Conservation (phyloP, 2,329 filamentous ascomycete species). For the Phymatotrichopsis omnivora region DNA sequence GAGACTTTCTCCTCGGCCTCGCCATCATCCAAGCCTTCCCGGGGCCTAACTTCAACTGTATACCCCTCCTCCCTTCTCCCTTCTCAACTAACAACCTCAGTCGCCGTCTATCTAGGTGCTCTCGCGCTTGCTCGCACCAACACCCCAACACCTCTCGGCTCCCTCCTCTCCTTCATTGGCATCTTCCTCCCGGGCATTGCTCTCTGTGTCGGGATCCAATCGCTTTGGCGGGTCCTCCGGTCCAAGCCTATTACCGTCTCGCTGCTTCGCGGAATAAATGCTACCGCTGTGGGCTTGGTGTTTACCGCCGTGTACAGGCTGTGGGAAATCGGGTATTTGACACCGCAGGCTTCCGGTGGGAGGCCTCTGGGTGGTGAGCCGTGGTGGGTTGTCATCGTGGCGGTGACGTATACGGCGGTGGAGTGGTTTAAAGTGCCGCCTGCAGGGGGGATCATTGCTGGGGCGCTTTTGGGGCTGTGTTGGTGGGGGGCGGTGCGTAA, state of each 20-base stretch:
- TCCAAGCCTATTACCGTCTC: constrained; percentile 41
- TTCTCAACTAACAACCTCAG: constrained; percentile 32
- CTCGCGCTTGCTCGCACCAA: constrained; percentile 32
- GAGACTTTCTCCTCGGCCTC: constrained; percentile 63
- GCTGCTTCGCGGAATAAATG: constrained; percentile 48
- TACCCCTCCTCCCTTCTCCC: constrained; percentile 43
- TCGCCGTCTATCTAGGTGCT: constrained; percentile 49
- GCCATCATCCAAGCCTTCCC: constrained; percentile 63
- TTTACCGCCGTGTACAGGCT: constrained; percentile 55
- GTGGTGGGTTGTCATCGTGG: constrained; percentile 54
- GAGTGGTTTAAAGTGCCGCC: constrained; percentile 26
- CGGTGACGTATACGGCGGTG: constrained; percentile 29
- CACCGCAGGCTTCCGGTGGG: constrained; percentile 40
- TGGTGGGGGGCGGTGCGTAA: constrained; percentile 27
- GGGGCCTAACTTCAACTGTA: constrained; percentile 52
- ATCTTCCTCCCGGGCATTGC: constrained; percentile 46
- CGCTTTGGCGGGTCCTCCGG: constrained; percentile 46
- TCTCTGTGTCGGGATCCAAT: constrained; percentile 44
- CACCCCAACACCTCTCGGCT: constrained; percentile 38
- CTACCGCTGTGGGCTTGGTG: constrained; percentile 50
- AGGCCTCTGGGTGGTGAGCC: constrained; percentile 48
- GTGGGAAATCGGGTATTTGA: constrained; percentile 53
- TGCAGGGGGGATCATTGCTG: constrained; percentile 22
- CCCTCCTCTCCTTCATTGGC: constrained; percentile 43
- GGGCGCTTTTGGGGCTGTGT: constrained; percentile 18